Evolutionary conservation across 495 filamentous ascomycete genomes (phyloP).

Genomic region (Daldinia vernicosa): DNA sequence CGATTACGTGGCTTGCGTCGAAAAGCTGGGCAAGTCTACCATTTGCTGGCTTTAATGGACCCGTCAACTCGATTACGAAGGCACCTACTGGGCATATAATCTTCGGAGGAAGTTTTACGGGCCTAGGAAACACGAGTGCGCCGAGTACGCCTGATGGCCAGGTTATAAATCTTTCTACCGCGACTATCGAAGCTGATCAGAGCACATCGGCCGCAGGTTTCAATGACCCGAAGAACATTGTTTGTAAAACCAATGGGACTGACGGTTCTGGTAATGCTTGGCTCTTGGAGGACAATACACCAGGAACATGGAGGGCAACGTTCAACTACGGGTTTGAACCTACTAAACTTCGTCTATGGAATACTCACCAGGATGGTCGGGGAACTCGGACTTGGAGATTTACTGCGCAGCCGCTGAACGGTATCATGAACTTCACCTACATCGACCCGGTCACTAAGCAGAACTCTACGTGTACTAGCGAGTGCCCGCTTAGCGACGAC

Average conservation of each 20-base stretch:
- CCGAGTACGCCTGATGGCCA: constrained; percentile 70
- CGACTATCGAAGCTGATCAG: constrained; percentile 72
- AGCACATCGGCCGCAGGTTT: constrained; percentile 70
- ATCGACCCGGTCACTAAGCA: constrained; percentile 74
- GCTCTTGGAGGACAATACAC: constrained; percentile 79
- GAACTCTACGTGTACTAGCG: constrained; percentile 73
- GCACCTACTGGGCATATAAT: constrained; percentile 81
- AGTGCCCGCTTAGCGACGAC: constrained; percentile 80
- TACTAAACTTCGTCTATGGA: constrained; percentile 87
- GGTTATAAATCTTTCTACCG: constrained; percentile 82
- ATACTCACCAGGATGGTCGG: constrained; percentile 84
- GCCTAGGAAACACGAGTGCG: constrained; percentile 80
- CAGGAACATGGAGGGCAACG: constrained; percentile 84
- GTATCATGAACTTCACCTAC: constrained; percentile 97
- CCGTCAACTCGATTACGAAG: constrained; percentile 85
- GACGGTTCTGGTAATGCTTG: constrained; percentile 80
- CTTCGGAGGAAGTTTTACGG: constrained; percentile 92
- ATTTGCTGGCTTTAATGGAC: constrained; percentile 94
- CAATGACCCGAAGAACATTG: constrained; percentile 80
- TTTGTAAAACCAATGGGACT: constrained; percentile 75
- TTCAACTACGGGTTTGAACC: constrained; percentile 85
- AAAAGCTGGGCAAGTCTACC: constrained; percentile 84
- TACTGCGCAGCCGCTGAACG: constrained; percentile 80
- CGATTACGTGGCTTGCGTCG: constrained; percentile 79
- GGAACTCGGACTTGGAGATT: constrained; percentile 89